Base-by-base conservation (phyloP, 2,329 filamentous ascomycete species). In the Hymenoscyphus infarciens region DNA sequence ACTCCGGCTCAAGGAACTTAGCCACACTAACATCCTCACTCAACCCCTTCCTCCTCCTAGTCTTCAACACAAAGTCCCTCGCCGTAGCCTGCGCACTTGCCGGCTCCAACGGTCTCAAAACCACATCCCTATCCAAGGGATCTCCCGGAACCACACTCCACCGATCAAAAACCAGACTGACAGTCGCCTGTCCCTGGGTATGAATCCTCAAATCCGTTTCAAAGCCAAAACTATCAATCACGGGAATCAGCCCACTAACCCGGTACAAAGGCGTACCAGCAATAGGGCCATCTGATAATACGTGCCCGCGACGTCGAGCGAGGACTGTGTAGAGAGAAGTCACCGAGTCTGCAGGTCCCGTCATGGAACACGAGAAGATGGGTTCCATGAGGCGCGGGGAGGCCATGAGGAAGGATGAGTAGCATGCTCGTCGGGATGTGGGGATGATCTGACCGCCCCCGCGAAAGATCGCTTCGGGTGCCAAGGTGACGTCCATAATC, bases 391-490 rank as follows among this genome's bases (percentile, higher is more conserved):
- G 83, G 55, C 95, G 87, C 31, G 95, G 95, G 25, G 91, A 95
- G 2, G 95, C 94, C 92, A 98, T 97, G 56, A 99, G 82, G 81
- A 99, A 99, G 16, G 91, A 95, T 6, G 90, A 94, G 77, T 99
- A 99, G 77, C 95, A 94, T 11, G 95, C 92, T 62, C 95, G 86
- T 60, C 95, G 88, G 63, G 93, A 88, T 0, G 95, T 98, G 55
- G 95, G 95, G 74, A 99, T 99, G 74, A 99, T 96, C 76, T 99
- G 95, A 54, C 95, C 95, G 69, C 94, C 94, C 62, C 95, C 95
- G 59, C 95, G 87, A 81, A 92, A 96, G 73, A 99, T 98, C 59
- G 94, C 90, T 77, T 98, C 92, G 59, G 87, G 83, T 11, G 93
- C 94, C 22, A 99, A 83, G 52, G 89, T 82, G 60, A 97, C 86